phyloP scores from a whole-genome alignment of 78 protist species.

The Dictyostelium capitatum region DNA sequence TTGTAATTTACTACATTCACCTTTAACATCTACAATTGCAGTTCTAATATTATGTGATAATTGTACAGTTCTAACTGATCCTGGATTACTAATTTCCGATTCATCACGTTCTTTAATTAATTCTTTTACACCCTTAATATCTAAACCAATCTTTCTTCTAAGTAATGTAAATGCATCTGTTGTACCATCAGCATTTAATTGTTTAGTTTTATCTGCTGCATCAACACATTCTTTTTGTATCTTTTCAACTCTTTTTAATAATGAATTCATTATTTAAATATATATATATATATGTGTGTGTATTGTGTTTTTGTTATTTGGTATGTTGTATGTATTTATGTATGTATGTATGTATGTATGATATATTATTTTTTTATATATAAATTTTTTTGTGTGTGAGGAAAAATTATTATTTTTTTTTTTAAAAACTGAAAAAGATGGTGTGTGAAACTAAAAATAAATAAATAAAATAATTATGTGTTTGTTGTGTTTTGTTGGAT shows the following conservation, averaged over 20 bases:
- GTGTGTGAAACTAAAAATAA: background rate
- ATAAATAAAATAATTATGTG: no score
- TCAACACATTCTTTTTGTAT: conserved; percentile 68
- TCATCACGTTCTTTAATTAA: conserved; percentile 74
- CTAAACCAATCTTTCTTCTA: conserved; percentile 75
- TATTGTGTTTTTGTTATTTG: background rate
- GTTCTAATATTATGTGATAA: conserved; percentile 50
- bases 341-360: background rate
- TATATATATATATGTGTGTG: background rate
- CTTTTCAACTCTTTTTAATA: conserved; percentile 75
- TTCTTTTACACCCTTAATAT: conserved; percentile 64
- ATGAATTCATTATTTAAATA: conserved; percentile 52
- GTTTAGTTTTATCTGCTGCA: conserved; percentile 61
- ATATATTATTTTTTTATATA: background rate
- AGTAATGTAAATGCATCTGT: conserved; percentile 60
- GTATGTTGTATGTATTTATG: background rate
- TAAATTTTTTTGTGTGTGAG: background rate
- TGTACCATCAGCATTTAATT: conserved; percentile 53
- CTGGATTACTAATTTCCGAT: conserved; percentile 57
- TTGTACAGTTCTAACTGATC: conserved; percentile 79
- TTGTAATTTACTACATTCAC: conserved; percentile 47
- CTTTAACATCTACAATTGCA: conserved; percentile 48
- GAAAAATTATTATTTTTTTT: no score
- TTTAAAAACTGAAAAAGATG: no score
- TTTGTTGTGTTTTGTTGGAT: no score